Conservation (phyloP, 2,329 filamentous ascomycete species). For the Coniochaeta sp. region DNA sequence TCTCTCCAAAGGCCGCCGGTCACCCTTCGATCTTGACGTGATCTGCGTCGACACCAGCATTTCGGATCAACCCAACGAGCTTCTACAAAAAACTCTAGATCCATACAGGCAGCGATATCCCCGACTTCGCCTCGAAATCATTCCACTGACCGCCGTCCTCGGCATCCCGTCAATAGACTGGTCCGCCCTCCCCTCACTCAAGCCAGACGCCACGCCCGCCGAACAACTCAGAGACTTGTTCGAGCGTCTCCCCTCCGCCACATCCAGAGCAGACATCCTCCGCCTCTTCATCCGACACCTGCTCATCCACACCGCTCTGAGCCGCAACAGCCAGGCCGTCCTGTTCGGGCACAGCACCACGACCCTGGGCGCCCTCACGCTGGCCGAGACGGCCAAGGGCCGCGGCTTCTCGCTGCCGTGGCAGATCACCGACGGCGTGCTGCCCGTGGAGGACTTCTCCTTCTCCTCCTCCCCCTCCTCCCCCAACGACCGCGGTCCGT, state of each 20-base stretch:
- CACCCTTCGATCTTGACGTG: slow-evolving; percentile 61
- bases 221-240: slow-evolving; percentile 48
- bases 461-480: slow-evolving; percentile 7
- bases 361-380: slow-evolving; percentile 74
- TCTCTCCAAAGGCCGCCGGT: slow-evolving; percentile 52
- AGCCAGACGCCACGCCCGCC: slow-evolving; percentile 17
- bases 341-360: slow-evolving; percentile 85
- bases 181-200: slow-evolving; percentile 32
- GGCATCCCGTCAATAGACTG: slow-evolving; percentile 44
- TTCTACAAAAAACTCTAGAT: slow-evolving; percentile 29
- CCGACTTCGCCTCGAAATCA: slow-evolving; percentile 52
- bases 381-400: slow-evolving; percentile 86
- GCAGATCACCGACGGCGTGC: slow-evolving; percentile 68
- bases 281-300: slow-evolving; percentile 65
- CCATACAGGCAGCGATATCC: slow-evolving; percentile 57
- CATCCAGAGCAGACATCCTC: slow-evolving; percentile 67
- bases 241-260: slow-evolving; percentile 59
- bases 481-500: neutral
- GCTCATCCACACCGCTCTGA: slow-evolving; percentile 57
- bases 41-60: slow-evolving; percentile 41
- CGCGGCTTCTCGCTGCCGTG: slow-evolving; percentile 77
- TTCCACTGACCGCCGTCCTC: slow-evolving; percentile 60
- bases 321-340: slow-evolving; percentile 57
- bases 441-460: slow-evolving; percentile 17
- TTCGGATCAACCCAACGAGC: neutral